These are phyloP conservation scores for Lentinula novae-zelandiae DNA, from an alignment of 1,284 basidiomycete species.

Conservation along the genomic window DNA sequence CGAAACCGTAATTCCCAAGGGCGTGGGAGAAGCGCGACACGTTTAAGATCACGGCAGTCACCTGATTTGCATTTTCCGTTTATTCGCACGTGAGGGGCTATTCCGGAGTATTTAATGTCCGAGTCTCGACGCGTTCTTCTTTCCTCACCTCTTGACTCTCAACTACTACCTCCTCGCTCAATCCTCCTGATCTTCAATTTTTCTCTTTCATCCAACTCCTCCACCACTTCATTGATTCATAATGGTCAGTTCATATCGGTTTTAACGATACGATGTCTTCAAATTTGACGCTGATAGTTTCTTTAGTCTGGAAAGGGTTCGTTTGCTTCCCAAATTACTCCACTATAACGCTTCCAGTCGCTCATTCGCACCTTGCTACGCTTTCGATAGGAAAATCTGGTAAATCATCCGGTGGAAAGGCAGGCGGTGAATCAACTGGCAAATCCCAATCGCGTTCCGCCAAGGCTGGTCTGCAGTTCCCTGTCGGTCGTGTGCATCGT, in stretches of 20 bases:
- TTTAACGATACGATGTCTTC: too few relatives aligned
- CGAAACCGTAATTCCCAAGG: not conserved
- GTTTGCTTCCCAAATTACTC: constrained; percentile 8
- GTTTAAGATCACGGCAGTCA: not conserved
- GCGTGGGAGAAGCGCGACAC: not conserved
- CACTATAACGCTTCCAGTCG: too few relatives aligned
- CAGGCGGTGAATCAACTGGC: constrained; percentile 38
- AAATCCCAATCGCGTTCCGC: constrained; percentile 75
- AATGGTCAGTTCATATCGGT: constrained; percentile 3
- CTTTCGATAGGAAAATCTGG: constrained; percentile 44
- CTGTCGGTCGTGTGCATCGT: constrained; percentile 90
- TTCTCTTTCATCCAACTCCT: constrained; percentile 19
- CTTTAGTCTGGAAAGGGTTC: constrained; percentile 48
- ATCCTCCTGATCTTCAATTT: constrained; percentile 14
- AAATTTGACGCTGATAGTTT: constrained; percentile 4
- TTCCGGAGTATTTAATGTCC: constrained; percentile 24
- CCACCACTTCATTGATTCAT: constrained; percentile 11
- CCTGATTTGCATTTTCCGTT: not conserved
- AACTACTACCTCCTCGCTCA: constrained; percentile 36
- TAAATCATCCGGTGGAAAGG: constrained; percentile 60
- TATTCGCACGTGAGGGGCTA: not conserved
- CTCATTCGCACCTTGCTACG: not conserved
- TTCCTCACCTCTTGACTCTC: constrained; percentile 32
- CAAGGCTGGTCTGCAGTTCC: constrained; percentile 73
- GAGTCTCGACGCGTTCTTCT: constrained; percentile 38